These are phyloP conservation scores for Pyricularia sp. DNA, from an alignment of 2,329 filamentous ascomycete genomes.

Conservation along the genomic window DNA sequence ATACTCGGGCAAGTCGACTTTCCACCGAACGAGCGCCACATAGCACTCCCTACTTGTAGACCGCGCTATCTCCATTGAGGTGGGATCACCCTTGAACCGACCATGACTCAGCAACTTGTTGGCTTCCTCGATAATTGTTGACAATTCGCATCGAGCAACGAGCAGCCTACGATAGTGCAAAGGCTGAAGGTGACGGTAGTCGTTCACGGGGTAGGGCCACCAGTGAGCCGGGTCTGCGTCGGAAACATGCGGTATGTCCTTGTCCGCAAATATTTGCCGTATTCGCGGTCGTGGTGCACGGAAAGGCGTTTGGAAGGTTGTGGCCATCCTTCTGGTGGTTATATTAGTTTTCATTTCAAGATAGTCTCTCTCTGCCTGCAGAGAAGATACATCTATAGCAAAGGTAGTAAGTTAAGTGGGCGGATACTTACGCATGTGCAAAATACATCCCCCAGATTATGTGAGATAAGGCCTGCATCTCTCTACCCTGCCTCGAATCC, in stretches of 20 bases:
- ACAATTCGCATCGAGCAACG: background rate
- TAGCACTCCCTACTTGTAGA: background rate
- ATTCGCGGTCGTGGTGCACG: background rate
- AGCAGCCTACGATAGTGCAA: constrained; percentile 2
- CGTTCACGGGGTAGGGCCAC: constrained; percentile 3
- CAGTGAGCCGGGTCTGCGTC: background rate
- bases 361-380: background rate
- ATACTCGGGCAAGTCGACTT: constrained; percentile 1
- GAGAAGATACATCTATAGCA: background rate
- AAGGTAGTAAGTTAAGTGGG: background rate
- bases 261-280: background rate
- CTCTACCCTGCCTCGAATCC: background rate
- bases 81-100: background rate
- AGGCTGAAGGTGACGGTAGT: background rate
- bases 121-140: constrained; percentile 1
- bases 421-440: constrained; percentile 10
- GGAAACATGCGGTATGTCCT: background rate
- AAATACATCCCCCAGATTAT: constrained; percentile 13
- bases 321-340: background rate
- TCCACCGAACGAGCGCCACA: background rate
- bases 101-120: background rate
- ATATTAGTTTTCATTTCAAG: background rate
- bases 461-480: constrained; percentile 6
- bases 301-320: background rate
- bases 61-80: background rate